Evolutionary conservation across 805 yeast species (phyloP), one percentile per base, ranked within the genome.

Genomic region (Sungouiozyma ichnusensis): DNA sequence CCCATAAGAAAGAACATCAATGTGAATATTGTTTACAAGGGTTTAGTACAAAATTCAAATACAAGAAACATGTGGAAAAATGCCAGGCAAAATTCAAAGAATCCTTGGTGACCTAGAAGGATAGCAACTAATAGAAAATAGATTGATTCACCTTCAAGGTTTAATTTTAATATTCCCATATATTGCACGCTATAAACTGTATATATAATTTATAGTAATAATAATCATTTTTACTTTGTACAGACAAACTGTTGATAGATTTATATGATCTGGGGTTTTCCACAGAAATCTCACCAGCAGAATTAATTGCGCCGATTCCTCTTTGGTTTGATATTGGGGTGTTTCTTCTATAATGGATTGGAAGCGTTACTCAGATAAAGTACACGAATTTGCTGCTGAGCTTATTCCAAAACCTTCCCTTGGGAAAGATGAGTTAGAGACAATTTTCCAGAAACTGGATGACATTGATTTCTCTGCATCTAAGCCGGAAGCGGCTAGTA

Each of bases 1-100:
- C 79, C 1, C 98, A 90, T 59, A 64, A 66, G 35, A 72, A 79
- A 44, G 54, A 62, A 38, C 75, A 59, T 55, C 67, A 65, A 44
- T 80, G 85, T 55, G 66, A 61, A 1, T 46, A 50, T 20, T 80
- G 86, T 54, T 64, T 69, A n/a, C 68, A 63, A 50, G 69, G 72
- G 44, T 80, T 78, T 48, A 71, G 71, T 18, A 67, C 62, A 42
- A 24, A 24, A 24, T 24, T 24, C 11, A 24, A 24, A 24, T 24
- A 24, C 29, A 64, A 66, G 44, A 63, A 62, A 8, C 71, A 68
- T 45, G 62, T 63, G 41, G 51, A 60, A 13, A 64, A 61, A 24
- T 24, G 29, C 29, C 29, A 24, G 11, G 11, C 29, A 11, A 24
- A 24, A 11, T 11, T 24, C 29, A 24, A 24, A 11, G 11, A 24